Base-by-base conservation (phyloP, 164 flowering plant genomes). In the Vitis rupestris region DNA sequence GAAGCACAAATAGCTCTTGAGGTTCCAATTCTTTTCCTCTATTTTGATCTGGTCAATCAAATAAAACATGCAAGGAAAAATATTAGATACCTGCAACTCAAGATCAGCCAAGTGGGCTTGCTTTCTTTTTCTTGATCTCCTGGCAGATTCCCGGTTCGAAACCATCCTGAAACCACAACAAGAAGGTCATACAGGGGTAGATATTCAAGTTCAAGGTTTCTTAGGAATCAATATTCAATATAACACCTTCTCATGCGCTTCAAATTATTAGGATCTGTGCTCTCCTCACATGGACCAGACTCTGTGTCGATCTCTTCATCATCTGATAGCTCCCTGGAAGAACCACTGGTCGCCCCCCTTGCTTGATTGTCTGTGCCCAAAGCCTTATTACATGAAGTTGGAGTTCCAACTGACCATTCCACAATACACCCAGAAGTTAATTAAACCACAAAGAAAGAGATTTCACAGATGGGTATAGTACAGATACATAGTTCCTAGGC, bases 71-170 rank as follows among this genome's bases (percentile, higher is more conserved):
- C 27, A 23, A 23, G 27, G 12, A 31, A 59, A 8, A 56, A 13
- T 19, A 29, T 19, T 9, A 9, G 0, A 47, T 73, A 93, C 98
- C 89, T 88, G 91, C 7, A 58, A 51, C 71, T 91, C 96, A 56
- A 94, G 94, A 50, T 87, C 96, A 17, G 75, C 76, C 81, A 88
- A 75, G 60, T 88, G 90, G 2, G 84, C 93, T 81, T 91, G 96
- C 57, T 86, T 94, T 76, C 94, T 83, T 81, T 78, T 84, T 72
- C 98, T 82, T 0, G 98, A 94, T 76, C 92, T 80, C 68, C 94
- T 82, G 16, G 98, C 98, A 9, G 98, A 94, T 65, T 91, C 94
- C 59, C 93, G 64, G 55, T 94, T 94, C 0, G 96, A 91, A 55
- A 75, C 84, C 93, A 68, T 91, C 82, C 98, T 94, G 70, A 19